These are phyloP conservation scores for Eutrema heterophyllum DNA, from an alignment of 345 rosid genomes.

Conservation along the genomic window DNA sequence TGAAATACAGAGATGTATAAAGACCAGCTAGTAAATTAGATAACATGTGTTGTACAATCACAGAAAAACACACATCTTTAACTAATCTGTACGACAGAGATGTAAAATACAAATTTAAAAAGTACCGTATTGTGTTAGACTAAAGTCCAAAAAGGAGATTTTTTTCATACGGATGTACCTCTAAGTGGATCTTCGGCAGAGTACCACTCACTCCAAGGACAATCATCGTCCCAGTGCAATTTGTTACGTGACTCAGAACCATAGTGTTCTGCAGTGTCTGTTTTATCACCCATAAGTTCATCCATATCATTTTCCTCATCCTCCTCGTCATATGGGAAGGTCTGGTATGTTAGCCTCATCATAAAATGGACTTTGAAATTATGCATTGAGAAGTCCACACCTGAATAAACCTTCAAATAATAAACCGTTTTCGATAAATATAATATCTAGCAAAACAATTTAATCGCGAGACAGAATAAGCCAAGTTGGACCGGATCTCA, in stretches of 20 bases:
- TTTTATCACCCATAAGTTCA: conserved; percentile 46
- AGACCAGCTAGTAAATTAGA: conserved; percentile 2
- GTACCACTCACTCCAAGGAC: conserved; percentile 99
- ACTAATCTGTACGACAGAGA: not conserved
- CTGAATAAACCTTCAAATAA: conserved; percentile 70
- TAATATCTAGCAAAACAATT: conserved; percentile 9
- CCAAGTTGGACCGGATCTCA: not conserved
- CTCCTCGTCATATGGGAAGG: conserved; percentile 63
- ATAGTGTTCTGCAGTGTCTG: conserved; percentile 41
- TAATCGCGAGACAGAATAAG: not conserved
- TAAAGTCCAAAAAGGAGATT: not conserved
- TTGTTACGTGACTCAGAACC: conserved; percentile 45
- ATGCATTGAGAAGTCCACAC: conserved; percentile 65
- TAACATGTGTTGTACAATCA: not conserved
- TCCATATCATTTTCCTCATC: conserved; percentile 47
- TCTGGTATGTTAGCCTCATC: conserved; percentile 88
- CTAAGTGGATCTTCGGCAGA: conserved; percentile 88
- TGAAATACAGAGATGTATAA: conserved; percentile 6
- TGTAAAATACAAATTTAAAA: not conserved
- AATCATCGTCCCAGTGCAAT: conserved; percentile 91
- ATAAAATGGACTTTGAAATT: conserved; percentile 62
- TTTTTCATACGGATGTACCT: conserved; percentile 41
- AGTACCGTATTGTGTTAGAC: not conserved
- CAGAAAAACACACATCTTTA: not conserved
- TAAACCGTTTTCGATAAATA: not conserved